A percentile compares a stretch with the other conserved stretches of the same genome.
phyloP scores from a whole-genome alignment of 2,329 filamentous ascomycete genomes.

The Penicillium hesseltinei region DNA sequence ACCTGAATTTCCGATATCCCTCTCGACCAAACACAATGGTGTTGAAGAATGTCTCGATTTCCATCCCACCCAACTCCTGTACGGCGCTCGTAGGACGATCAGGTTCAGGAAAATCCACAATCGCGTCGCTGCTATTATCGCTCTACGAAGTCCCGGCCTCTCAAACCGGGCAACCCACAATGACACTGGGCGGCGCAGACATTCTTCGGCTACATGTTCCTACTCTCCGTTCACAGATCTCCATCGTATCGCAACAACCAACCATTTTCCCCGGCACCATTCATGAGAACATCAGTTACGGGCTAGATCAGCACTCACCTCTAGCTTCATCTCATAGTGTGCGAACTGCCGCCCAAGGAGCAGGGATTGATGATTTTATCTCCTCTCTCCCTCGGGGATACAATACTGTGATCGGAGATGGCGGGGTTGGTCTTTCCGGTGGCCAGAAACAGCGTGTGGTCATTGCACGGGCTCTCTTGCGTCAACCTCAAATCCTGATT shows the following conservation, averaged over 20 bases:
- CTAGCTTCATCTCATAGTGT: slow-evolving; percentile 50
- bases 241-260: slow-evolving; percentile 62
- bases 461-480: slow-evolving; percentile 74
- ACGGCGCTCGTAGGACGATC: slow-evolving; percentile 80
- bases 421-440: slow-evolving; percentile 70
- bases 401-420: slow-evolving; percentile 71
- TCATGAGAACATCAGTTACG: slow-evolving; percentile 67
- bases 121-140: slow-evolving; percentile 70
- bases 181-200: slow-evolving; percentile 54
- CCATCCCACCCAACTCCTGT: slow-evolving; percentile 61
- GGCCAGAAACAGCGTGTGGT: slow-evolving; percentile 80
- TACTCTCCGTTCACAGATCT: slow-evolving; percentile 59
- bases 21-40: slow-evolving; percentile 53
- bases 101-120: slow-evolving; percentile 87
- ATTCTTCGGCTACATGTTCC: slow-evolving; percentile 59
- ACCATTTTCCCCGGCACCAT: slow-evolving; percentile 55
- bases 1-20: slow-evolving; percentile 72
- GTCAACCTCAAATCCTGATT: slow-evolving; percentile 69
- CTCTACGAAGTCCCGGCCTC: slow-evolving; percentile 56
- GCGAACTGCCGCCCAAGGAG: slow-evolving; percentile 56
- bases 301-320: slow-evolving; percentile 57
- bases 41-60: slow-evolving; percentile 64
- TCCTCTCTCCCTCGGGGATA: slow-evolving; percentile 68
- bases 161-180: slow-evolving; percentile 37
- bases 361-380: slow-evolving; percentile 73